These are phyloP conservation scores for Pleurotus eryngii DNA, from an alignment of 768 basidiomycete species.

Conservation along the genomic window DNA sequence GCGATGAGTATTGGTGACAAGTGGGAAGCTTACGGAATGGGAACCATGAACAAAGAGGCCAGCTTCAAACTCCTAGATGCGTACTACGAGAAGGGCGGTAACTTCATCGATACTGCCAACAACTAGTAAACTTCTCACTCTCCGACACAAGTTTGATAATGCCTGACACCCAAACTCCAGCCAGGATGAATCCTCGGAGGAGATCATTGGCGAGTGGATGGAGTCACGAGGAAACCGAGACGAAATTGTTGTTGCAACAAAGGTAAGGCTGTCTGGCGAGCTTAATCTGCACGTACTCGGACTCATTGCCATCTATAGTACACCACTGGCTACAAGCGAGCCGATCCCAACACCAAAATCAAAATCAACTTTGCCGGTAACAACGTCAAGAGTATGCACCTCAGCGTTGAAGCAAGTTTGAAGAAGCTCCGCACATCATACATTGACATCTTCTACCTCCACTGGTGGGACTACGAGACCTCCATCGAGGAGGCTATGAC, in stretches of 20 bases:
- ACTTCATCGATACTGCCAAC: conserved; percentile 41
- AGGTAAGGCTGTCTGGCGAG: conserved; percentile 16
- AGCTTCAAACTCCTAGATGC: conserved; percentile 40
- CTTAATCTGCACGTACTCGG: not conserved
- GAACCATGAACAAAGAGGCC: conserved; percentile 33
- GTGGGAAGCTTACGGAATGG: conserved; percentile 28
- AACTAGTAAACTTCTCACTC: conserved; percentile 24
- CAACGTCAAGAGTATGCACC: conserved; percentile 37
- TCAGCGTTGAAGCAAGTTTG: conserved; percentile 40
- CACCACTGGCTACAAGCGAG: conserved; percentile 24
- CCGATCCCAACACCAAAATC: conserved; percentile 21
- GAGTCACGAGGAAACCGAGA: conserved; percentile 32
- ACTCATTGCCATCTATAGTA: conserved; percentile 19
- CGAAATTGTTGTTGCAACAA: conserved; percentile 32
- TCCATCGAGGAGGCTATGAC: conserved; percentile 57
- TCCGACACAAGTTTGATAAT: not conserved
- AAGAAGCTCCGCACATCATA: conserved; percentile 44
- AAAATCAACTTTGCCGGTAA: conserved; percentile 47
- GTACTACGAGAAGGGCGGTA: conserved; percentile 35
- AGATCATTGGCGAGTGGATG: conserved; percentile 43
- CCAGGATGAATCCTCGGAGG: conserved; percentile 34
- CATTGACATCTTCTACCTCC: conserved; percentile 45
- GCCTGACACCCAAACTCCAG: conserved; percentile 9
- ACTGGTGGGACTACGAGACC: conserved; percentile 53
- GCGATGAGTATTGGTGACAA: conserved; percentile 47